Base-by-base conservation (phyloP, 2,329 filamentous ascomycete genomes). In the Fusarium concolor region DNA sequence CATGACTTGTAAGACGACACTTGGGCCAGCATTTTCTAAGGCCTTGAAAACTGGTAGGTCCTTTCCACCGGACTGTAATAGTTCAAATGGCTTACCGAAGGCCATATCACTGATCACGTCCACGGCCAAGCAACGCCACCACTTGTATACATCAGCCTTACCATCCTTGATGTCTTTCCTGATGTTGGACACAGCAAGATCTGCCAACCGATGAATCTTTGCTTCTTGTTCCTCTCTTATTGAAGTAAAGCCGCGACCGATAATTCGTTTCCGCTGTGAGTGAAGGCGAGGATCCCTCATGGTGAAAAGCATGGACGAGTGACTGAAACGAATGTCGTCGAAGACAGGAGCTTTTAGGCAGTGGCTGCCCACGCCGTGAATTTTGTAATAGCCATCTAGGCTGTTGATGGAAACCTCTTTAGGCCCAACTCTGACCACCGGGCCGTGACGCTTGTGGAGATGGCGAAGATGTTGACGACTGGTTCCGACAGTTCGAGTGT, bases 61-160 rank as follows among this genome's bases (percentile, higher is more conserved):
- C 6, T 62, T 31, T 2, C 47, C 49, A 1, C 46, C 47, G 0
- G 59, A 31, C 5, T 22, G 10, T 0, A 62, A 7, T 1, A 62
- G 9, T 5, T 33, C 31, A 18, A 62, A 62, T 0, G 59, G 18
- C 10, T 62, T 62, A 1, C 57, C 57, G 9, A 62, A 31, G 1
- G 57, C 37, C 41, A 62, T 62, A 4, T 56, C 57, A 4, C 59
- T 62, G 5, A 62, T 61, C 0, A 62, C 47, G 4, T 62, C 59
- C 0, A 62, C 56, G 3, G 59, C 56, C 2, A 62, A 22, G 12
- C 57, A 62, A 2, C 47, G 47, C 57, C 57, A 62, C 59, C 59
- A 62, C 10, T 56, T 62, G 29, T 62, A 62, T 4, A 62, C 41
- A 7, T 62, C 59, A 8, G 57, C 20, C 5, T 37, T 35, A 0